These are phyloP conservation scores for Ciborinia camelliae DNA, from an alignment of 2,329 filamentous ascomycete genomes.

Conservation along the genomic window DNA sequence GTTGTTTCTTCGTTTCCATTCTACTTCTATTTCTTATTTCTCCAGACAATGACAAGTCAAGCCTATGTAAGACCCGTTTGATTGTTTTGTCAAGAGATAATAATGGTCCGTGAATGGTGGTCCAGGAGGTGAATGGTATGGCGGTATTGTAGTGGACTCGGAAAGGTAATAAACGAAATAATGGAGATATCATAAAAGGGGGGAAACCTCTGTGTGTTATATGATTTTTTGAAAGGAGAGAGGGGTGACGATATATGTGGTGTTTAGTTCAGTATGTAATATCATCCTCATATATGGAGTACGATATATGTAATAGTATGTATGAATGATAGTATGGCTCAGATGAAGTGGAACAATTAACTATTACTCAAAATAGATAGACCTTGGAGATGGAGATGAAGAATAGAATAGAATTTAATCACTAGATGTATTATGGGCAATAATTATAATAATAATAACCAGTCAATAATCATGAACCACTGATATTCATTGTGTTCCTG, in stretches of 20 bases:
- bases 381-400: too few relatives aligned
- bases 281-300: neutral
- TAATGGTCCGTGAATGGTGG: neutral
- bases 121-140: neutral
- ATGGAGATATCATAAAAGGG: neutral
- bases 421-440: too few relatives aligned
- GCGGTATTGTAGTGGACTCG: neutral
- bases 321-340: neutral
- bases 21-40: neutral
- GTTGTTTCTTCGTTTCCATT: neutral
- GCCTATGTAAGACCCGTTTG: conserved; percentile 15
- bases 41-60: neutral
- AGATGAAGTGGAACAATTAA: neutral
- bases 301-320: too few relatives aligned
- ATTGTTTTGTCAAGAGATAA: neutral
- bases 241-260: neutral
- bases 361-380: neutral
- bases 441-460: too few relatives aligned
- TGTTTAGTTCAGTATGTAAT: too few relatives aligned
- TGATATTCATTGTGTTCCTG: neutral
- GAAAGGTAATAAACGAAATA: neutral
- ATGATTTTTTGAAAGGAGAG: neutral
- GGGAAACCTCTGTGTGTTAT: neutral
- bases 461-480: too few relatives aligned
- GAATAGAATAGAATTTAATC: too few relatives aligned